Evolutionary conservation across 2,329 filamentous ascomycete genomes (phyloP), one percentile per base, ranked within the genome.

Genomic region (Exophiala sideris): DNA sequence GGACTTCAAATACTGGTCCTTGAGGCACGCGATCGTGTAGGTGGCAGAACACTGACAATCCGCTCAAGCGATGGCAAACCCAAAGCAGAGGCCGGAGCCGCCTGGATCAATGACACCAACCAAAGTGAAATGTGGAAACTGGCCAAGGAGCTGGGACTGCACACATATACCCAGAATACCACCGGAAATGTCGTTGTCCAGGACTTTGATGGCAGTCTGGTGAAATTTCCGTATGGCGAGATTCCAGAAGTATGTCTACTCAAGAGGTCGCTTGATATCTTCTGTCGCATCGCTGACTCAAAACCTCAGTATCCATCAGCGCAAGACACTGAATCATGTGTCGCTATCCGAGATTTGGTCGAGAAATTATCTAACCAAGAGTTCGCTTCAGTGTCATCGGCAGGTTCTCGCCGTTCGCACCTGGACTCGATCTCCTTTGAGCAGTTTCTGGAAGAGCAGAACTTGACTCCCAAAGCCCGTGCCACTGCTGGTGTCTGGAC

Each of bases 1-100:
- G 73, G 73, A 1, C 62, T 76, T 4, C 70, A 70, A 0, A 67
- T 69, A n/a, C 52, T 74, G 0, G 69, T 82, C 0, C 65, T 82
- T 1, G 79, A 82, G 58, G 78, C 78, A 1, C 68, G 73, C 3
- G 70, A 78, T 38, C 71, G 76, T 0, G 75, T 81, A 0, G 79
- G 79, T 0, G 79, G 79, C 5, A 82, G 81, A 65, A 79, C 76
- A 0, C 77, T 70, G 66, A 76, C 71, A 3, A 20, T 61, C 20
- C 57, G 54, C 20, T 51, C 54, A 14, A 49, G 45, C 67, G 1
- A 57, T 68, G 7, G 59, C 67, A 54, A 66, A 33, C 9, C 71
- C 63, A 24, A 66, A 64, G 65, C 65, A 11, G 70, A 72, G 29
- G 24, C 71, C 6, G 70, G 70, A 3, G 70, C 67, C 3, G 68